Evolutionary conservation across 225 moss, liverwort and hornwort genomes (phyloP), one percentile per base, ranked within the genome.

Genomic region (Pseudoscleropodium purum): DNA sequence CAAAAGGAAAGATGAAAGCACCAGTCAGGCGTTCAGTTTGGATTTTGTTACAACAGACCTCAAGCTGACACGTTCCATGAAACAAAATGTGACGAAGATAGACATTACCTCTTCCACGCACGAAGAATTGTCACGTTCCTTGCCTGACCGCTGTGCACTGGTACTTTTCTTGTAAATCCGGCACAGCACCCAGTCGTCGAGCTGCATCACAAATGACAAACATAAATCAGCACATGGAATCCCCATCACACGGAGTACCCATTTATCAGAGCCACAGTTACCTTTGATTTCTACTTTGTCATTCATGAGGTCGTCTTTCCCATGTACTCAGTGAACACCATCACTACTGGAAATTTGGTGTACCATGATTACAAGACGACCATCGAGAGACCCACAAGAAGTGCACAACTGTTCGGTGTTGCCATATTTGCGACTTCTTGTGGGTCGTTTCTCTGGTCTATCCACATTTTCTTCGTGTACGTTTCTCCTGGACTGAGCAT

Each of bases 101-200:
- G 57, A 88, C 11, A 51, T 43, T 92, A 94, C 94, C 95, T 96
- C 98, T 90, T 97, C 98, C 18, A 98, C 96, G 86, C 98, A 97
- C 5, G 95, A 96, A 30, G 94, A 91, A 81, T 88, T 94, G 64
- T 98, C 97, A 18, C 95, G 92, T 91, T 96, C 97, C 87, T 96
- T 99, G 59, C 97, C 96, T 17, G 92, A 87, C 59, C 97, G 91
- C 92, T 96, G 99, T 5, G 97, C 96, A 80, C 94, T 96, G 8
- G 97, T 97, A 82, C 95, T 72, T 72, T 99, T 99, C 90, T 97
- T 99, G 90, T 99, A 99, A 39, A 99, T 99, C 61, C 99, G 93
- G 91, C 99, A 99, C 73, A 99, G 88, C 16, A 99, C 99, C 99
- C 99, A 99, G 88, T 99, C 99, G 89, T 99, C 99, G 8, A 99